Evolutionary conservation across 495 filamentous ascomycete species (phyloP).

Genomic region (Penicillium paradoxum): DNA sequence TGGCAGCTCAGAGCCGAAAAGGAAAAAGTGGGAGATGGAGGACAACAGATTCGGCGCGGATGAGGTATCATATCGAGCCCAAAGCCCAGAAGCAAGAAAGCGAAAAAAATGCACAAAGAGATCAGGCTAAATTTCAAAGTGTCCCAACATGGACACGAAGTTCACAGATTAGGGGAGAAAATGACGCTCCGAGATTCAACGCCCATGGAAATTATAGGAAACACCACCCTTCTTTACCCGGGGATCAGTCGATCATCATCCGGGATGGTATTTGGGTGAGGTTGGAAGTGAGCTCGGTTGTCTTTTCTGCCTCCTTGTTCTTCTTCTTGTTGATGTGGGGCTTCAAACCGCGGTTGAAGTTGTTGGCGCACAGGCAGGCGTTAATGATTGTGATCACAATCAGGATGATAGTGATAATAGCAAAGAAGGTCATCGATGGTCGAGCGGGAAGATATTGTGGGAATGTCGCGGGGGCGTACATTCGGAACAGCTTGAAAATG

Average conservation of each 20-base stretch:
- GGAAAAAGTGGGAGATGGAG: background rate
- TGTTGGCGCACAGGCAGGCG: slow-evolving; percentile 77
- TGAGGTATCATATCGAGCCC: slow-evolving; percentile 37
- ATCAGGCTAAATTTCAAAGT: slow-evolving; percentile 24
- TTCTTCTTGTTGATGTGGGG: slow-evolving; percentile 70
- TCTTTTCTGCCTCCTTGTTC: slow-evolving; percentile 61
- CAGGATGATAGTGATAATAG: slow-evolving; percentile 82
- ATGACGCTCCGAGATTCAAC: slow-evolving; percentile 14
- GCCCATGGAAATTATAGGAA: slow-evolving; percentile 14
- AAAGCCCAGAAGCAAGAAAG: slow-evolving; percentile 20
- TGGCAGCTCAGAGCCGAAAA: slow-evolving; percentile 1
- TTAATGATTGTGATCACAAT: slow-evolving; percentile 88
- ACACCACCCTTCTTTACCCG: slow-evolving; percentile 2
- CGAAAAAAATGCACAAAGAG: slow-evolving; percentile 16
- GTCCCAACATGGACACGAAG: slow-evolving; percentile 11
- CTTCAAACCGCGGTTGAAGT: slow-evolving; percentile 89
- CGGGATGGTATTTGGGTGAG: slow-evolving; percentile 52
- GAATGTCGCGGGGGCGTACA: slow-evolving; percentile 62
- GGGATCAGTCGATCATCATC: slow-evolving; percentile 81
- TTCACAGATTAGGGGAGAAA: slow-evolving; percentile 4
- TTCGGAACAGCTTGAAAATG: slow-evolving; percentile 95
- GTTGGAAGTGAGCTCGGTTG: slow-evolving; percentile 62
- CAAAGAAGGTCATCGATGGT: slow-evolving; percentile 82
- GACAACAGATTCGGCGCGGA: slow-evolving; percentile 12
- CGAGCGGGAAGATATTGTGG: slow-evolving; percentile 66